Evolutionary conservation across 768 basidiomycete species (phyloP), one percentile per base, ranked within the genome.

Genomic region (Goffeauzyma gilvescens): DNA sequence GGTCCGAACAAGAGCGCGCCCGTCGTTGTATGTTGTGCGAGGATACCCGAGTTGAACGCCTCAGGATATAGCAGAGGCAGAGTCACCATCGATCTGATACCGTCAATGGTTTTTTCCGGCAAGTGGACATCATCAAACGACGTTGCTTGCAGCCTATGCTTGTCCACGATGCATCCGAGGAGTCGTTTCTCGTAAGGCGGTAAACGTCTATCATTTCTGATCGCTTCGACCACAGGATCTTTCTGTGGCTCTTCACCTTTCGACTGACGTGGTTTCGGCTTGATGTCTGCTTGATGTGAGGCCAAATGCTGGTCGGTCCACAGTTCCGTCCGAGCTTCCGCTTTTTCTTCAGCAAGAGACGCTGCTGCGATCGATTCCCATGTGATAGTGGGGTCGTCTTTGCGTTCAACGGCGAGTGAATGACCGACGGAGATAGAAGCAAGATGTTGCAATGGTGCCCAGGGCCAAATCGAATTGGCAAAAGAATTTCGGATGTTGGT

Each of bases 1-100:
- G 44, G 44, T 26, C 38, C 38, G 36, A 28, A 90, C 17, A 95
- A 66, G 38, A 95, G 72, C 51, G 82, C 86, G 2, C 89, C 87
- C 1, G 76, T 79, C 73, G 90, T 89, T 5, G 79, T 72, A 57
- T 95, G 85, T 50, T 86, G 78, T 63, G 82, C 89, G 32, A 95
- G 67, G 41, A 95, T 80, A 27, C 87, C 87, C 56, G 75, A 74
- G 52, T 77, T 73, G 66, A 95, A 95, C 1, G 87, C 86, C 25
- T 73, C 67, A 6, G 87, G 87, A 55, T 85, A 75, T 20, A 95
- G 69, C 32, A 95, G 65, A 0, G 89, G 87, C 18, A 95, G 64
- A 2, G 85, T 86, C 8, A 93, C 84, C 42, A 90, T 75, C 0
- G 84, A 87, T 51, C 89, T 75, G 32, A 95, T 77, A 18, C 84